Evolutionary conservation across 73 alveolate species (phyloP).

Genomic region (Paramecium bursaria): DNA sequence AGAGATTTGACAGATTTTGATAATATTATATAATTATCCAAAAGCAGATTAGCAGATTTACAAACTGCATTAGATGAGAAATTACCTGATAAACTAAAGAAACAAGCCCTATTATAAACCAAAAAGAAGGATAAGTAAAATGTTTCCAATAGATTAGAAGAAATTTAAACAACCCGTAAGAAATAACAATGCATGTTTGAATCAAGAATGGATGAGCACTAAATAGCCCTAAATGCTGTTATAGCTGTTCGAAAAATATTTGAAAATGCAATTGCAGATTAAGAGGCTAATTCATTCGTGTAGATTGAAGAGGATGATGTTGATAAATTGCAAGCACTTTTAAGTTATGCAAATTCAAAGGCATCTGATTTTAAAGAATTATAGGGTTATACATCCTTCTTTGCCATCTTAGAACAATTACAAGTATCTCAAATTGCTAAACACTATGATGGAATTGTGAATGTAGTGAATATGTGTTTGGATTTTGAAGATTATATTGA

Average conservation of each 20-base stretch:
- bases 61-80: conserved; percentile 35
- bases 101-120: background rate
- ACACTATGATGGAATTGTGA: conserved; percentile 1
- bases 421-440: conserved; percentile 6
- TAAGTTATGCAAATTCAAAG: conserved; percentile 41
- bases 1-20: conserved; percentile 31
- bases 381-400: conserved; percentile 48
- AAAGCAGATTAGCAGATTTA: conserved; percentile 7
- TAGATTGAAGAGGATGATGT: conserved; percentile 9
- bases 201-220: conserved; percentile 50
- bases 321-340: conserved; percentile 11
- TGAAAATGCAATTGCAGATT: conserved; percentile 16
- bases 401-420: conserved; percentile 38
- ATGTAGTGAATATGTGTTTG: background rate
- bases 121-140: conserved; percentile 15
- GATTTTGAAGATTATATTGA: conserved; percentile 48
- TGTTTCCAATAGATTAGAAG: conserved; percentile 11
- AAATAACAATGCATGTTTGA: conserved; percentile 40
- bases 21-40: background rate
- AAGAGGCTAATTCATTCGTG: background rate
- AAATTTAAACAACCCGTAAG: conserved; percentile 11
- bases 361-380: conserved; percentile 32
- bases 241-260: conserved; percentile 53
- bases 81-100: conserved; percentile 40
- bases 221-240: conserved; percentile 33